Conservation (phyloP, 345 rosid species). For the Acer negundo region DNA sequence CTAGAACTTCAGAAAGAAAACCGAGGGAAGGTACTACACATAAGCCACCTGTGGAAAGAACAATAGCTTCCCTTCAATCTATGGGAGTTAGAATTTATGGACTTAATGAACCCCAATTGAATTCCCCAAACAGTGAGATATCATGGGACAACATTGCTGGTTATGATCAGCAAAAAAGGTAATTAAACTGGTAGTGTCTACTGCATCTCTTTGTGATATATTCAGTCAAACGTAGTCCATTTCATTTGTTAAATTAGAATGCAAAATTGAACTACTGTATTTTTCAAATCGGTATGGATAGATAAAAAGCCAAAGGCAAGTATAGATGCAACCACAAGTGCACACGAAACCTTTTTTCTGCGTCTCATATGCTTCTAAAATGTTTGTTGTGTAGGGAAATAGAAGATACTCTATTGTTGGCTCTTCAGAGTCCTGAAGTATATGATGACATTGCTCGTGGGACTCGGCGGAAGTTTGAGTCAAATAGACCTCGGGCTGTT, state of each 20-base stretch:
- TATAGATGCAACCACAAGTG: neutral
- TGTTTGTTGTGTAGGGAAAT: constrained; percentile 61
- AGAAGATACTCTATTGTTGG: constrained; percentile 86
- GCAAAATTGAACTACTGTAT: neutral
- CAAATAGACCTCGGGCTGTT: constrained; percentile 92
- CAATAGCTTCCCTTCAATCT: constrained; percentile 60
- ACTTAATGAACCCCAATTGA: constrained; percentile 48
- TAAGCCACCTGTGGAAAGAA: constrained; percentile 49
- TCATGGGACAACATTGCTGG: constrained; percentile 96
- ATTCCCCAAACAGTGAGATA: constrained; percentile 48
- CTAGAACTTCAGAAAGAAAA: constrained; percentile 36
- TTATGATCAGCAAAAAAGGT: constrained; percentile 84
- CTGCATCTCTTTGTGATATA: neutral
- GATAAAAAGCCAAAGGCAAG: neutral
- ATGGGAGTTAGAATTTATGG: constrained; percentile 92
- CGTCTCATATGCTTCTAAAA: neutral
- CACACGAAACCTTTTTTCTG: neutral
- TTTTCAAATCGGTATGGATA: neutral
- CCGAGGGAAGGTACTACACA: constrained; percentile 41
- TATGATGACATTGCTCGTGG: constrained; percentile 94
- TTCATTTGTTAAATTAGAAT: neutral
- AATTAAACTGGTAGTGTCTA: constrained; percentile 4
- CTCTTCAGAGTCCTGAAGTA: constrained; percentile 81
- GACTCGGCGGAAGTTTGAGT: constrained; percentile 79
- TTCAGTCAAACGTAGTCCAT: constrained; percentile 7